Evolutionary conservation across 768 basidiomycete genomes (phyloP), one percentile per base, ranked within the genome.

Genomic region (Austroboletus festivus): DNA sequence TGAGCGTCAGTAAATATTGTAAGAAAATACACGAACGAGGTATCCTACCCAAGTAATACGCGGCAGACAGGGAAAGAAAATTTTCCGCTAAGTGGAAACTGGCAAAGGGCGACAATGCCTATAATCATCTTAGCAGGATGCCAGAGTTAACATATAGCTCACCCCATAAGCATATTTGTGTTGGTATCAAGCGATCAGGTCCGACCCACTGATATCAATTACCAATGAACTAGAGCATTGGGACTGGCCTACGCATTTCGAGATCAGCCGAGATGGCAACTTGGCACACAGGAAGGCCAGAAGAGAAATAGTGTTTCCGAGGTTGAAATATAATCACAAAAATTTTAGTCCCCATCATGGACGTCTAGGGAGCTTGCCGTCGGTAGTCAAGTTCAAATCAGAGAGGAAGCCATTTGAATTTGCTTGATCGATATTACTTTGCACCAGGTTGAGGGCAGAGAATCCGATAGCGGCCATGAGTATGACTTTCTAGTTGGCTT

Each of bases 141-240:
- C 6, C 13, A n/a, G 10, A 10, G 0, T 19, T 5, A 1, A 12
- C 11, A 21, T 3, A 5, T 3, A 20, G 37, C 52, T 48, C 28
- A 65, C 77, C 75, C 79, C 79, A 81, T 16, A 73, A 50, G 44
- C 74, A 76, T 68, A 82, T 79, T 59, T 82, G 80, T 1, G 71
- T 74, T 5, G 81, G 79, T 61, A 82, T 81, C 81, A 79, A 83
- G 21, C 78, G 73, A 61, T 85, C 82, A 3, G 82, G 81, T 3
- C 83, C 82, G 33, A 81, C 52, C 76, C 79, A 20, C 33, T 42
- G 24, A 16, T 15, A 23, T 46, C 38, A 55, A 20, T 33, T 13
- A 7, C 15, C 31, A 13, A 13, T 28, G 18, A 9, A 34, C 3
- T 12, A 15, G 16, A 5, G 6, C 3, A 44, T 10, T 20, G 18